phyloP scores from a whole-genome alignment of 2,329 filamentous ascomycete species.

The Cladophialophora immunda region DNA sequence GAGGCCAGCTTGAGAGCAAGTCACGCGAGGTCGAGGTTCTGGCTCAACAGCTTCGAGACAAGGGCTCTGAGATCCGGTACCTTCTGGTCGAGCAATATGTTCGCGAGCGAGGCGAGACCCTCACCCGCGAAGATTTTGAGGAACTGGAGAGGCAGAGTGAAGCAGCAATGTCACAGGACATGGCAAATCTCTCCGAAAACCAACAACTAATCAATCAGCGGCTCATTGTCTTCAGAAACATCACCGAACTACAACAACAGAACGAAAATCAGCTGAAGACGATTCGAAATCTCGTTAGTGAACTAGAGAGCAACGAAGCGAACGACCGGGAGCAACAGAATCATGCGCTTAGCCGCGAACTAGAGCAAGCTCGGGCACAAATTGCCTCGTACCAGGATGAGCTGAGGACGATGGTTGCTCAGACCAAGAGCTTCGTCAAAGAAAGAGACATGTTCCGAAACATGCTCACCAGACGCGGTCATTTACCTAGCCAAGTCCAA shows the following conservation, averaged over 20 bases:
- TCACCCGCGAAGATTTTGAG: constrained; percentile 79
- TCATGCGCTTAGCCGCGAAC: constrained; percentile 69
- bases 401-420: constrained; percentile 79
- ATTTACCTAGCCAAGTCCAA: constrained; percentile 67
- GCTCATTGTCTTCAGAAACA: constrained; percentile 86
- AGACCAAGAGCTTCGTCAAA: constrained; percentile 91
- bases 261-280: constrained; percentile 85
- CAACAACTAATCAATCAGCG: constrained; percentile 89
- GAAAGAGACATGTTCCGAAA: constrained; percentile 98
- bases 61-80: constrained; percentile 89
- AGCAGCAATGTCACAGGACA: constrained; percentile 71
- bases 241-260: constrained; percentile 84
- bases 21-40: constrained; percentile 77
- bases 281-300: constrained; percentile 82
- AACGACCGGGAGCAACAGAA: constrained; percentile 65
- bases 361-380: constrained; percentile 68
- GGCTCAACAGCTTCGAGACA: constrained; percentile 85
- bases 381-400: constrained; percentile 85
- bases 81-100: constrained; percentile 87
- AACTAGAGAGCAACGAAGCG: constrained; percentile 91
- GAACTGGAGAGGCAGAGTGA: constrained; percentile 68
- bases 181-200: constrained; percentile 81
- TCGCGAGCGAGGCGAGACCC: constrained; percentile 78
- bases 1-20: constrained; percentile 72
- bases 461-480: constrained; percentile 81